A percentile compares a stretch with the other conserved stretches of the same genome.
phyloP scores from a whole-genome alignment of 2,329 filamentous ascomycete genomes.

The Hyphodiscus sp. region DNA sequence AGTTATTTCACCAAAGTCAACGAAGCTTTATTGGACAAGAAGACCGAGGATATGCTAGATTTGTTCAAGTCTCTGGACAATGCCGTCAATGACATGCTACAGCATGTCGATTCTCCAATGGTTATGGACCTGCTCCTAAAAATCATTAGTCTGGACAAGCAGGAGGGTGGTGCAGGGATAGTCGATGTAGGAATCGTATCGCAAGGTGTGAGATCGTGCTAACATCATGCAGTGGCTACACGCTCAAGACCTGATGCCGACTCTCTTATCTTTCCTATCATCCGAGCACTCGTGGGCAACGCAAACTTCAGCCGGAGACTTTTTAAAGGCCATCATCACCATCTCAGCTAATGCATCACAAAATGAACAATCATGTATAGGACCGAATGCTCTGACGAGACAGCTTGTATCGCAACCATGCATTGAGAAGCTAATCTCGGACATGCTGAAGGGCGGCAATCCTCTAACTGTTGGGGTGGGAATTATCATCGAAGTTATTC shows the following conservation, averaged over 20 bases:
- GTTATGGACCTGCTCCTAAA: slow-evolving; percentile 96
- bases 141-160: slow-evolving; percentile 93
- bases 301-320: slow-evolving; percentile 94
- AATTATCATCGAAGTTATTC: slow-evolving; percentile 96
- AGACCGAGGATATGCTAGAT: slow-evolving; percentile 93
- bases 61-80: slow-evolving; percentile 79
- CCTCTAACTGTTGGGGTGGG: slow-evolving; percentile 93
- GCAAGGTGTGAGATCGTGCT: neutral
- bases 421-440: slow-evolving; percentile 74
- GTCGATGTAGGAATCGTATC: slow-evolving; percentile 65
- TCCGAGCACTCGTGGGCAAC: slow-evolving; percentile 82
- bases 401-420: slow-evolving; percentile 86
- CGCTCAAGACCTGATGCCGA: slow-evolving; percentile 79
- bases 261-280: slow-evolving; percentile 77
- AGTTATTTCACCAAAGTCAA: slow-evolving; percentile 99
- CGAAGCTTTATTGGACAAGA: slow-evolving; percentile 94
- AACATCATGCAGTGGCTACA: slow-evolving; percentile 71
- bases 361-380: slow-evolving; percentile 97
- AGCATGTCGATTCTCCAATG: slow-evolving; percentile 95
- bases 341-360: slow-evolving; percentile 98
- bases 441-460: slow-evolving; percentile 92
- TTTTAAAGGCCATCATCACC: slow-evolving; percentile 97
- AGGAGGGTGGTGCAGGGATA: slow-evolving; percentile 83
- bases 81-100: slow-evolving; percentile 77
- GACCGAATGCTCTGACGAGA: slow-evolving; percentile 91